These are phyloP conservation scores for Neurospora discreta DNA, from an alignment of 495 filamentous ascomycete genomes.

Conservation along the genomic window DNA sequence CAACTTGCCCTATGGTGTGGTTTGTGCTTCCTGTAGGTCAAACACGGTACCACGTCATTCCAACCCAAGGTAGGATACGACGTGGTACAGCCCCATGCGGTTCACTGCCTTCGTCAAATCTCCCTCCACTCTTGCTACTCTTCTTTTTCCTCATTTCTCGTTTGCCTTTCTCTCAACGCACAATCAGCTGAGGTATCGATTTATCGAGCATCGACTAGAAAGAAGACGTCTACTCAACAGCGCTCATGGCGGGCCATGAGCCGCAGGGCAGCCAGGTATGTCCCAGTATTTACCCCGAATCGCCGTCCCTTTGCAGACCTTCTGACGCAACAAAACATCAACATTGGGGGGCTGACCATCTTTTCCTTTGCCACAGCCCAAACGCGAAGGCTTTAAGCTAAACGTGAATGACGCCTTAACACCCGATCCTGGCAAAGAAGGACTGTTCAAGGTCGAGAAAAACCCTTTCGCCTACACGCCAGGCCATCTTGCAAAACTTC, in stretches of 20 bases:
- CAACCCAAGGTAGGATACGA: background rate
- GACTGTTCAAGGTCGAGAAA: constrained; percentile 48
- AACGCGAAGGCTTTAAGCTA: constrained; percentile 12
- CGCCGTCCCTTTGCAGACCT: background rate
- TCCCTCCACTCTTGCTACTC: background rate
- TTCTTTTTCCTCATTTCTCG: background rate
- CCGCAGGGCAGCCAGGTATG: background rate
- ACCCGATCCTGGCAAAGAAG: constrained; percentile 53
- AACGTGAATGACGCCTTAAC: constrained; percentile 44
- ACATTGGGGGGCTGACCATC: background rate
- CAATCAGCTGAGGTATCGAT: background rate
- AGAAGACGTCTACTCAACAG: background rate
- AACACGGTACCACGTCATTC: background rate
- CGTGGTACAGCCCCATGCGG: background rate
- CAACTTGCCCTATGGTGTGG: background rate
- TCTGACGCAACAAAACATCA: background rate
- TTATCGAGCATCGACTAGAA: background rate
- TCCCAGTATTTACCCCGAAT: background rate
- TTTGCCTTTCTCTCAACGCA: background rate
- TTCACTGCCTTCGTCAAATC: background rate
- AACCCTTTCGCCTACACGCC: constrained; percentile 61
- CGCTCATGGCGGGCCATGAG: background rate
- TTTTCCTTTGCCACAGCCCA: background rate
- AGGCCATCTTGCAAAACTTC: constrained; percentile 59
- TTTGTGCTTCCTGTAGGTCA: background rate